Base-by-base conservation (phyloP, 306 rosid genomes). In the Herpetospermum pedunculosum region DNA sequence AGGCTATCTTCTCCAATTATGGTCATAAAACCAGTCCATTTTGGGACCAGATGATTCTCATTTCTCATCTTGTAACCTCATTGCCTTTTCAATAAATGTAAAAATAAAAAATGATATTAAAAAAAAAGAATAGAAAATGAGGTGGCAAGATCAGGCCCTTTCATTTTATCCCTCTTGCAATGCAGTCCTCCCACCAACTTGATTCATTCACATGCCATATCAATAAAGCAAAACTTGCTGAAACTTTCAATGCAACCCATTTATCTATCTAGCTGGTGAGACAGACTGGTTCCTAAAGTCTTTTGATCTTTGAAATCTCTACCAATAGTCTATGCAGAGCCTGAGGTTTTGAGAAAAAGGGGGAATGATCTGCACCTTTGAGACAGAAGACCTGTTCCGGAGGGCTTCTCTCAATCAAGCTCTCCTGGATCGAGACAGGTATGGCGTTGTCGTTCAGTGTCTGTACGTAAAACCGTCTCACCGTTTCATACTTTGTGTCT, bases 261-360 rank as follows among this genome's bases (percentile, higher is more conserved):
- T 37, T 5, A 55, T 55, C 63, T 26, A n/a, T 63, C 46, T 32
- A 63, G 70, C 70, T 35, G 70, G 70, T 63, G 70, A 63, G 70
- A 63, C 23, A 58, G 65, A 58, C 70, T 64, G 71, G 29, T 21
- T 60, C 4, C 30, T 35, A 64, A 37, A 49, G 7, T 70, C 84
- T 35, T 64, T 64, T 21, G 49, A 21, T 38, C 30, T 19, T 37
- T 70, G 98, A 89, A 80, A 94, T 88, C 84, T 94, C 96, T 67
- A 88, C 85, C 79, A 94, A 74, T 43, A 94, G 77, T 80, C 87
- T 94, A 87, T 94, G 97, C 54, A 94, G 79, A 37, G 97, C 97
- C 82, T 94, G 98, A 75, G 97, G 97, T 82, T 85, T 94, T 35
- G 98, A 94, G 88, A 94, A 94, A 67, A 94, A 91, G 0, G 98